Conservation (phyloP, 768 basidiomycete species). For the Phaeotremella skinneri region DNA sequence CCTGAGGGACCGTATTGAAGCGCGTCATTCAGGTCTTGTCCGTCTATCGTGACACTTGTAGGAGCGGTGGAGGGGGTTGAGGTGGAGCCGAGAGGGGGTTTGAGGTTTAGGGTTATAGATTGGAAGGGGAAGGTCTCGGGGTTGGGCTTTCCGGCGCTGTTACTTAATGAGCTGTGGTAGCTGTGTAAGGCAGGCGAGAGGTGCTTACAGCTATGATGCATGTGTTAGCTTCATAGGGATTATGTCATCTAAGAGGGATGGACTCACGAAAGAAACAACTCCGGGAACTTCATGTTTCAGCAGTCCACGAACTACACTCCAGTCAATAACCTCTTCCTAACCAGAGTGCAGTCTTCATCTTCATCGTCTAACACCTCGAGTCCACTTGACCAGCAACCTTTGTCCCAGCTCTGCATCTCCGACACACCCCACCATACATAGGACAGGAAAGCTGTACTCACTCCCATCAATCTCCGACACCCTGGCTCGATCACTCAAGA, state of each 20-base stretch:
- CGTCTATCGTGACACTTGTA: conserved; percentile 59
- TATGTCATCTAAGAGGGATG: conserved; percentile 48
- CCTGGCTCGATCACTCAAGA: conserved; percentile 27
- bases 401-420: neutral
- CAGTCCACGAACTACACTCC: conserved; percentile 59
- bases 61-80: conserved; percentile 40
- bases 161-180: neutral
- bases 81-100: conserved; percentile 39
- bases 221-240: conserved; percentile 56
- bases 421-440: neutral
- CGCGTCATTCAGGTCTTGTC: conserved; percentile 61
- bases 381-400: too few relatives aligned
- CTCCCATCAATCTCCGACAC: conserved; percentile 34
- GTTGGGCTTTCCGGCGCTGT: conserved; percentile 81
- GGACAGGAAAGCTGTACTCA: conserved; percentile 13
- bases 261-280: conserved; percentile 49
- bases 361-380: too few relatives aligned
- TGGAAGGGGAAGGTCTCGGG: conserved; percentile 86
- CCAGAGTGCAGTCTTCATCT: too few relatives aligned
- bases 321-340: neutral
- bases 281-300: conserved; percentile 78
- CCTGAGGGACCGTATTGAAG: conserved; percentile 76
- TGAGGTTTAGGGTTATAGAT: conserved; percentile 61
- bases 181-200: neutral
- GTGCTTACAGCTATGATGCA: conserved; percentile 56